Percentiles rank a stretch among this genome's conserved stretches.
These are phyloP conservation scores for Lactarius evosmus DNA, from an alignment of 768 basidiomycete species.

Conservation along the genomic window DNA sequence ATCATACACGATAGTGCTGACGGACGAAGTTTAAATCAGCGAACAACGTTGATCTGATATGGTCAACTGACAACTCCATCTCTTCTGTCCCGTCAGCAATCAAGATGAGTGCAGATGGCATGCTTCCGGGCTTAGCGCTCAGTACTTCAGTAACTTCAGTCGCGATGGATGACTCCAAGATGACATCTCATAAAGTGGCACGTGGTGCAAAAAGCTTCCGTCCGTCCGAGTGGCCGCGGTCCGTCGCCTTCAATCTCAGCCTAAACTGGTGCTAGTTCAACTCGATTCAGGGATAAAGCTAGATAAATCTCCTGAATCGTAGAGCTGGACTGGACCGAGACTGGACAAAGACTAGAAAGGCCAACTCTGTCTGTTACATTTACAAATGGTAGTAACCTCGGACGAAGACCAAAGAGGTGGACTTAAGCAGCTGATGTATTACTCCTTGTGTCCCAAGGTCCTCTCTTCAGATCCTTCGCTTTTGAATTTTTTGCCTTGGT, in stretches of 20 bases:
- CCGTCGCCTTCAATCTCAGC: too few species aligned
- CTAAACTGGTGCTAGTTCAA: too few species aligned
- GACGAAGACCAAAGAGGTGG: not conserved
- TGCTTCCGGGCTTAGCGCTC: slow-evolving; percentile 8
- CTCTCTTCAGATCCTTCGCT: not conserved
- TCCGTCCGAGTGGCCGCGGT: too few species aligned
- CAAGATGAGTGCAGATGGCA: slow-evolving; percentile 62
- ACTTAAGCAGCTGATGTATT: not conserved
- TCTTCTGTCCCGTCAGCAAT: slow-evolving; percentile 85
- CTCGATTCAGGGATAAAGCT: too few species aligned
- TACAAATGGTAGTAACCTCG: not conserved
- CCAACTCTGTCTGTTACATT: not conserved
- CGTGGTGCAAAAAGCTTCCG: too few species aligned
- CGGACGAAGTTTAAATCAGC: slow-evolving; percentile 1
- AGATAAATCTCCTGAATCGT: not conserved
- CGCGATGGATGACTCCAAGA: too few species aligned
- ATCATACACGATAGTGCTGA: slow-evolving; percentile 77
- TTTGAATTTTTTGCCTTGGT: not conserved
- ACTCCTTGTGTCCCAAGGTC: not conserved
- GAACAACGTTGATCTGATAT: not conserved
- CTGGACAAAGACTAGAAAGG: not conserved
- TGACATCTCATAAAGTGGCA: too few species aligned
- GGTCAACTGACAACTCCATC: slow-evolving; percentile 71
- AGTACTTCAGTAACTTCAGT: not conserved
- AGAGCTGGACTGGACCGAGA: not conserved